Base-by-base conservation (phyloP, 2,329 filamentous ascomycete genomes). In the Pseudocercospora crystallina region DNA sequence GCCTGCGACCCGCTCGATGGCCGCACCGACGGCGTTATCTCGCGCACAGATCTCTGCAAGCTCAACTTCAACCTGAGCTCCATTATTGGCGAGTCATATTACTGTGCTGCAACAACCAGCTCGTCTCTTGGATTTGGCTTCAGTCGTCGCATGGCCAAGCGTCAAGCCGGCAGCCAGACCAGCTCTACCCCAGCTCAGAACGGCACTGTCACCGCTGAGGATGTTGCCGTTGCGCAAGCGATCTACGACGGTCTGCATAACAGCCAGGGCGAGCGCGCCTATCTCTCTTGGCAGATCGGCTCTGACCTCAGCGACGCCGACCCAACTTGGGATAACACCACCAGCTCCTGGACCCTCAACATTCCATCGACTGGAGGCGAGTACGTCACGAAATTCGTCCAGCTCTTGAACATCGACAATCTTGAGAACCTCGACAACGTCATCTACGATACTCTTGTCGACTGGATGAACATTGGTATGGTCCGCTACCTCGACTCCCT, bases 1-100 rank as follows among this genome's bases (percentile, higher is more conserved):
- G 73, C 73, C 29, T 83, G 80, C 43, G 79, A 82, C 54, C 68
- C 73, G 8, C 67, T 83, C 5, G 80, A 82, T 44, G 79, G 80
- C 9, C 70, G 70, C 33, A 71, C 69, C 1, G 79, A 82, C 49
- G 78, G 79, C 10, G 77, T 82, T 3, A 70, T 82, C 37, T 68
- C 73, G 8, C 70, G 76, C 5, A 72, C 71, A 0, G 74, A 77
- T 40, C 67, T 77, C n/a, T 78, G 74, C 67, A 70, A 68, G 52
- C 55, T 76, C 11, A 61, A 74, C 47, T 76, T 74, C 61, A 71
- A 80, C 58, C 57, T 78, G 17, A 72, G 63, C 47, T 65, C 69
- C 9, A 72, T 72, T 31, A 69, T 80, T 46, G 78, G 79, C 15
- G 54, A 69, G 51, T 43, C 72, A 1, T 81, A 72, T 63, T 72